Evolutionary conservation across 352 stramenopile genomes (phyloP).

Genomic region (Pythium pyrilobum): DNA sequence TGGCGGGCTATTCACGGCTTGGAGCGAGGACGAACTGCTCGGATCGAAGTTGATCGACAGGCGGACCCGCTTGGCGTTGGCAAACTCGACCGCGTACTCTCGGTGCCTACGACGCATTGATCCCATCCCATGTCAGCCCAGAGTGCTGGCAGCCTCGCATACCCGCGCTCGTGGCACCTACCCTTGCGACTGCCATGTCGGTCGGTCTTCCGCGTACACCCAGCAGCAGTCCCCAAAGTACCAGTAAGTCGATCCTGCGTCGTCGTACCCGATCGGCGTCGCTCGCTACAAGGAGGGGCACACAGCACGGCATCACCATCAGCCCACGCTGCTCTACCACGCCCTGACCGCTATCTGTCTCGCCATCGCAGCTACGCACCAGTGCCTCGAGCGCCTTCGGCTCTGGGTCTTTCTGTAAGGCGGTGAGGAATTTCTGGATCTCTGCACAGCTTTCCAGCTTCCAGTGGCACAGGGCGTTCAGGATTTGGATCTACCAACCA

Average conservation of each 20-base stretch:
- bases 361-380: constrained; percentile 27
- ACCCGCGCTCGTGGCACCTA: no score
- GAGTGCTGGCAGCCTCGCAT: no score
- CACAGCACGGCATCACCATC: background rate
- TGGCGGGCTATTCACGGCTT: no score
- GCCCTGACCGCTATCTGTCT: no score
- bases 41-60: constrained; percentile 72
- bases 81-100: constrained; percentile 65
- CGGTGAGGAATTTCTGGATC: constrained; percentile 68
- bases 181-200: constrained; percentile 44
- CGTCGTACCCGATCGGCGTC: constrained; percentile 67
- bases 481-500: constrained; percentile 48
- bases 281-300: constrained; percentile 28
- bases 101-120: background rate
- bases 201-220: constrained; percentile 79
- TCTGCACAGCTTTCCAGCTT: constrained; percentile 73
- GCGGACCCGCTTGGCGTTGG: constrained; percentile 66
- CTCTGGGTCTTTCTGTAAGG: constrained; percentile 61
- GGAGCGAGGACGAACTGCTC: background rate
- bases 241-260: constrained; percentile 74
- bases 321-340: background rate
- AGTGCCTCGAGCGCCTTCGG: constrained; percentile 48
- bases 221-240: constrained; percentile 84
- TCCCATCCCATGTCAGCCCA: no score
- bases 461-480: constrained; percentile 80